Evolutionary conservation across 768 basidiomycete species (phyloP).

Genomic region (Clitopilus passeckerianus): DNA sequence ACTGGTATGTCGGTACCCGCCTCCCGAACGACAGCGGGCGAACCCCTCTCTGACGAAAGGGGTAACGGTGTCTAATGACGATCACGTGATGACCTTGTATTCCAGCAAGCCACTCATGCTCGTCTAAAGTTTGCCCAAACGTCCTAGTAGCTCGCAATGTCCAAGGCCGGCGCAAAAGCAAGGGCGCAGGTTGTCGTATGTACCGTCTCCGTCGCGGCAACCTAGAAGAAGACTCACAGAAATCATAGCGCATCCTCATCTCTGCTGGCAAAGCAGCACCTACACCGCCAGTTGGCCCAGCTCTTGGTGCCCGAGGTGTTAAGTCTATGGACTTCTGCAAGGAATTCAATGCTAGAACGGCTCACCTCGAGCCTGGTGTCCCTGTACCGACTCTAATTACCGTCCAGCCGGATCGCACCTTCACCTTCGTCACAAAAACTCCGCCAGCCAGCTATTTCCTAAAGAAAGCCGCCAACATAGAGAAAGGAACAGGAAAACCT

Average conservation of each 20-base stretch:
- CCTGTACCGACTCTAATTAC: slow-evolving; percentile 92
- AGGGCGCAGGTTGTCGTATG: slow-evolving; percentile 76
- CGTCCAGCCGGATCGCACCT: slow-evolving; percentile 92
- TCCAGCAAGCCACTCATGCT: background rate
- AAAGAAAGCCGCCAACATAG: slow-evolving; percentile 85
- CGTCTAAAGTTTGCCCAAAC: slow-evolving; percentile 1
- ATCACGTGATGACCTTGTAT: slow-evolving; percentile 10
- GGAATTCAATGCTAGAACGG: slow-evolving; percentile 97
- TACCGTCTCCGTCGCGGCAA: slow-evolving; percentile 10
- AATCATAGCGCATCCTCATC: slow-evolving; percentile 70
- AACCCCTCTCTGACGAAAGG: background rate
- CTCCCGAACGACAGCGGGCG: background rate
- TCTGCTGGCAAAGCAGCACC: slow-evolving; percentile 94
- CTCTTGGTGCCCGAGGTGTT: slow-evolving; percentile 95
- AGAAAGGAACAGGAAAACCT: slow-evolving; percentile 84
- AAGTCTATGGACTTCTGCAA: slow-evolving; percentile 99
- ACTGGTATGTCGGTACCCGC: background rate
- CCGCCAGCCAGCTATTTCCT: slow-evolving; percentile 88
- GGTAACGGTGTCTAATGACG: background rate
- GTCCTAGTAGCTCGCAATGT: slow-evolving; percentile 39
- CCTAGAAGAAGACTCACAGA: slow-evolving; percentile 2
- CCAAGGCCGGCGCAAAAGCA: slow-evolving; percentile 56
- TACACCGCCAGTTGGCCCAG: slow-evolving; percentile 94
- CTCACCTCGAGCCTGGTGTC: slow-evolving; percentile 77
- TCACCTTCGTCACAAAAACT: slow-evolving; percentile 89